phyloP scores from a whole-genome alignment of 768 basidiomycete species.

The Leucosporidium scottii region DNA sequence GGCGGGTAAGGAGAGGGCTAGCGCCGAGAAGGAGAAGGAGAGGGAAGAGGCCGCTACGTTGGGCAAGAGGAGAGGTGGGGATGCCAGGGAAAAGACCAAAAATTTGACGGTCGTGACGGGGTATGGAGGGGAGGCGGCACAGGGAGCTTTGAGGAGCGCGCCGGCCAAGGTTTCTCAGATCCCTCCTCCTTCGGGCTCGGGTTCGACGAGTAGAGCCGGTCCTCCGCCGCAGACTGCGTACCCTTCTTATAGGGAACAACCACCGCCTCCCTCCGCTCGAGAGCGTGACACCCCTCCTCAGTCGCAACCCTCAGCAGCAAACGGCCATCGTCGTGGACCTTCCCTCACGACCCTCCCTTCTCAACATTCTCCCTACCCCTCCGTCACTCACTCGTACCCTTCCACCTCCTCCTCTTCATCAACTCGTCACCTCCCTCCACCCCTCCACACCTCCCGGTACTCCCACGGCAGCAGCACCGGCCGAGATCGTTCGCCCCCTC shows the following conservation, averaged over 20 bases:
- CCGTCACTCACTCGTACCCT: neutral
- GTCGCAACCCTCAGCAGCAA: neutral
- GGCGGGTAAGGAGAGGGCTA: neutral
- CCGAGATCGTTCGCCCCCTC: too few relatives aligned
- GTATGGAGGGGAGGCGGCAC: neutral
- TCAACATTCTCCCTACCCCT: neutral
- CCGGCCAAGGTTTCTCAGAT: neutral
- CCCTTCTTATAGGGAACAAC: neutral
- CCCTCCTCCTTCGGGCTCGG: neutral
- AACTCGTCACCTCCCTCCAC: neutral
- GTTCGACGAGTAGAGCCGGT: neutral
- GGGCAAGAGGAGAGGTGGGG: neutral
- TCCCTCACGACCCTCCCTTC: neutral
- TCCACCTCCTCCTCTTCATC: neutral
- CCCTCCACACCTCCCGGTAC: neutral
- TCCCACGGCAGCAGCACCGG: neutral
- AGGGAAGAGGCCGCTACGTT: neutral
- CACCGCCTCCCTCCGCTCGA: neutral
- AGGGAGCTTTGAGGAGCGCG: neutral
- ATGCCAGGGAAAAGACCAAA: constrained; percentile 1
- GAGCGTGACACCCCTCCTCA: neutral
- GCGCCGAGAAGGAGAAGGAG: neutral
- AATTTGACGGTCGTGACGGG: constrained; percentile 1
- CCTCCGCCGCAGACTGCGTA: neutral
- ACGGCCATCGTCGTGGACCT: neutral